Evolutionary conservation across 768 basidiomycete genomes (phyloP).

Genomic region (Mycena kentingensis): DNA sequence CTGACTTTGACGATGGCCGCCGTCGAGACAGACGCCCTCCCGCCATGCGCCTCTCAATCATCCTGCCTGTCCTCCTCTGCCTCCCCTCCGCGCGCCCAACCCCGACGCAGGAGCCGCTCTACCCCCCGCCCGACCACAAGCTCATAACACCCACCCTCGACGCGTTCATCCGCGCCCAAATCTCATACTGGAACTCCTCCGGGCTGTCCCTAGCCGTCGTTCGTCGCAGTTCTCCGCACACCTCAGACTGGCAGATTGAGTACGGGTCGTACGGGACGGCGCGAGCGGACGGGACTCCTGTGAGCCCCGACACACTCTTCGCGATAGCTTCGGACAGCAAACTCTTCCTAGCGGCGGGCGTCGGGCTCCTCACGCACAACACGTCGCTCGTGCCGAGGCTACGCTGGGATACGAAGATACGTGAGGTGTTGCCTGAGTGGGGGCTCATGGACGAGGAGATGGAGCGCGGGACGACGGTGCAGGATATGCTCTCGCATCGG

Average conservation of each 20-base stretch:
- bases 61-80: too few relatives aligned
- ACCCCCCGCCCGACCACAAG: background rate
- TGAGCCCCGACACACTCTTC: conserved; percentile 46
- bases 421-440: conserved; percentile 44
- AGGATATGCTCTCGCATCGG: conserved; percentile 46
- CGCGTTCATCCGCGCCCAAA: conserved; percentile 6
- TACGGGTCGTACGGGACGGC: conserved; percentile 42
- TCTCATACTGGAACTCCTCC: conserved; percentile 38
- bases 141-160: background rate
- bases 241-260: conserved; percentile 39
- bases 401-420: conserved; percentile 40
- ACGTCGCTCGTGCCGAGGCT: conserved; percentile 35
- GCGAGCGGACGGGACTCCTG: conserved; percentile 33
- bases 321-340: conserved; percentile 50
- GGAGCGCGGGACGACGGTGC: conserved; percentile 35
- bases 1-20: too few relatives aligned
- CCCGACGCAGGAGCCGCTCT: background rate
- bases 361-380: conserved; percentile 43
- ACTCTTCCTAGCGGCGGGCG: conserved; percentile 40
- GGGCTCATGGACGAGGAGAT: conserved; percentile 40
- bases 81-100: too few relatives aligned
- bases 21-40: too few relatives aligned
- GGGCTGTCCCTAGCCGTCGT: conserved; percentile 43
- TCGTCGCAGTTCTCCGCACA: conserved; percentile 29
- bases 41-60: too few relatives aligned